These are phyloP conservation scores for Blastobotrys malaysiensis DNA, from an alignment of 1,139 yeast genomes.

Conservation along the genomic window DNA sequence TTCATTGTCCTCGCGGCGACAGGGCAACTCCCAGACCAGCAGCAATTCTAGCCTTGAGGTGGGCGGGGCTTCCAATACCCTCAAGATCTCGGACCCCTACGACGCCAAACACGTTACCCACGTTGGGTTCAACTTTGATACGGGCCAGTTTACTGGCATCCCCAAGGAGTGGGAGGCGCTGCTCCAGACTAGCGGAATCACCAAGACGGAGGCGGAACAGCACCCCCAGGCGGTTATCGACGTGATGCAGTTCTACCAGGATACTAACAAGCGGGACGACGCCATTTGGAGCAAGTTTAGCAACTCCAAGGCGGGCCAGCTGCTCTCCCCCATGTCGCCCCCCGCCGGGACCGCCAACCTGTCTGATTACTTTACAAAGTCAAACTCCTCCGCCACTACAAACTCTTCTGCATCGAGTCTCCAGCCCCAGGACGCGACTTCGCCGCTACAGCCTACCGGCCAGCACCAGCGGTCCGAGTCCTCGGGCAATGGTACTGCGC, in stretches of 20 bases:
- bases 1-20: slow-evolving; percentile 14
- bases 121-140: slow-evolving; percentile 78
- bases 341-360: slow-evolving; percentile 10
- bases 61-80: slow-evolving; percentile 15
- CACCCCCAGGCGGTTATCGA: slow-evolving; percentile 95
- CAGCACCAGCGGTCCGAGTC: slow-evolving; percentile 2
- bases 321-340: slow-evolving; percentile 18
- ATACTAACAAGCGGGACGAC: slow-evolving; percentile 59
- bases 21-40: not conserved
- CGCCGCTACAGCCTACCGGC: slow-evolving; percentile 32
- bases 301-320: slow-evolving; percentile 29
- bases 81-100: slow-evolving; percentile 82
- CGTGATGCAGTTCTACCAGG: slow-evolving; percentile 83
- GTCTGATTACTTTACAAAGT: slow-evolving; percentile 21
- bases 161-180: slow-evolving; percentile 90
- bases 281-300: slow-evolving; percentile 72
- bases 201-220: slow-evolving; percentile 76
- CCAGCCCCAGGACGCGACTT: not conserved
- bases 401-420: not conserved
- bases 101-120: slow-evolving; percentile 89
- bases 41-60: not conserved
- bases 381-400: slow-evolving; percentile 16
- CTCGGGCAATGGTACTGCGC: slow-evolving; percentile 12
- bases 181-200: slow-evolving; percentile 78
- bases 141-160: slow-evolving; percentile 84